Evolutionary conservation across 75 land plant species (phyloP).

Genomic region (Cunninghamia lanceolata): DNA sequence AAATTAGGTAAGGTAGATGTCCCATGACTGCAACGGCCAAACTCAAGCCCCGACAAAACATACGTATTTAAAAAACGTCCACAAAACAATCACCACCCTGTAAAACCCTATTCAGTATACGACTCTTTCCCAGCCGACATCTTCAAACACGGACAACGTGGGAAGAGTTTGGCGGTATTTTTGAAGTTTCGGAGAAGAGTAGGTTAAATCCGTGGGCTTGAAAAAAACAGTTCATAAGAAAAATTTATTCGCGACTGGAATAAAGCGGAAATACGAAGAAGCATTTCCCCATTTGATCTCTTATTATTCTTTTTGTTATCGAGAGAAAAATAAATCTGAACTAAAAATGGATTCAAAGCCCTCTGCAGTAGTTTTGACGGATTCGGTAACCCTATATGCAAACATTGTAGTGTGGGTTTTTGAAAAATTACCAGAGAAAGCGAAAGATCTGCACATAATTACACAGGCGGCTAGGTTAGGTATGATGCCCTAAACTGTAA

Average conservation of each 20-base stretch:
- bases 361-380: not conserved
- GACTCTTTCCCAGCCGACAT: too few species aligned
- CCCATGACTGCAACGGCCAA: too few species aligned
- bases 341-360: not conserved
- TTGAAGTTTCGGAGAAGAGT: not conserved
- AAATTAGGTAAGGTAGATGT: too few species aligned
- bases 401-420: not conserved
- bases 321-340: too few species aligned
- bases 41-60: too few species aligned
- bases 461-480: constrained; percentile 11
- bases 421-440: not conserved
- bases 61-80: too few species aligned
- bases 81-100: too few species aligned
- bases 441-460: constrained; percentile 3
- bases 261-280: not conserved
- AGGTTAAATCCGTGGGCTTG: not conserved
- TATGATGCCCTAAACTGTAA: not conserved
- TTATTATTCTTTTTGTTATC: not conserved
- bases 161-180: not conserved
- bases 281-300: not conserved
- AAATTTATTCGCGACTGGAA: not conserved
- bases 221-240: not conserved
- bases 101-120: too few species aligned
- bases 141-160: not conserved
- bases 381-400: not conserved